phyloP scores from a whole-genome alignment of 106 monocot genomes.

The Allium fistulosum region DNA sequence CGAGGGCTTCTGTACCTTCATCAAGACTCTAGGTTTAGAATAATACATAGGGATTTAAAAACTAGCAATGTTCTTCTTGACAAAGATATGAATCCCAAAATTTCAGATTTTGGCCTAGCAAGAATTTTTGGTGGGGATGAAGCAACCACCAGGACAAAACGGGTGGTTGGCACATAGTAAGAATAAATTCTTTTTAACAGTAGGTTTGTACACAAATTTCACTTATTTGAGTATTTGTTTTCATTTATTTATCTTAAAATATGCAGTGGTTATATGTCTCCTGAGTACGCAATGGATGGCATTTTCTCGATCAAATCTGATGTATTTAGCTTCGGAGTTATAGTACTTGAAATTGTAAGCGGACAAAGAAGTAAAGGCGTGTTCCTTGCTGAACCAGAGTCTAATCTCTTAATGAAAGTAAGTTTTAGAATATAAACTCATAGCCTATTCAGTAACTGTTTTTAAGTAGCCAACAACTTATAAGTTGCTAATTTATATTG shows the following conservation, averaged over 20 bases:
- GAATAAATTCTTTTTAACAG: neutral
- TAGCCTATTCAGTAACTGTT: too few relatives aligned
- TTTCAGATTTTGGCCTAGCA: constrained; percentile 29
- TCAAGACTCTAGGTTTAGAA: constrained; percentile 23
- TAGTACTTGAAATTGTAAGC: constrained; percentile 3
- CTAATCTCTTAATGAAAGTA: neutral
- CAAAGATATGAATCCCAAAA: constrained; percentile 22
- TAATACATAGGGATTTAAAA: constrained; percentile 25
- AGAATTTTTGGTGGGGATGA: constrained; percentile 22
- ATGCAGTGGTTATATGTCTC: constrained; percentile 7
- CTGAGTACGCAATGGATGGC: constrained; percentile 1
- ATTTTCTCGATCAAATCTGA: constrained; percentile 2
- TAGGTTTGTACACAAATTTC: neutral
- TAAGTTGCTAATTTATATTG: too few relatives aligned
- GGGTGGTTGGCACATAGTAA: constrained; percentile 18
- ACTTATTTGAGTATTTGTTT: neutral
- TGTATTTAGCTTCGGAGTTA: constrained; percentile 5
- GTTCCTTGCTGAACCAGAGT: neutral
- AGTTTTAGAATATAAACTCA: neutral
- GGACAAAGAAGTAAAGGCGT: neutral
- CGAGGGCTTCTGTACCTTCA: constrained; percentile 24
- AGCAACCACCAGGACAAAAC: neutral
- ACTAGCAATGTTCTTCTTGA: constrained; percentile 18
- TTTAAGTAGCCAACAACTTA: too few relatives aligned
- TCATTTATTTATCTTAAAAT: neutral